Percentiles rank a stretch among this genome's conserved stretches.
These are phyloP conservation scores for Melampsora abietis-canadensis DNA, from an alignment of 1,284 basidiomycete species.

Conservation along the genomic window DNA sequence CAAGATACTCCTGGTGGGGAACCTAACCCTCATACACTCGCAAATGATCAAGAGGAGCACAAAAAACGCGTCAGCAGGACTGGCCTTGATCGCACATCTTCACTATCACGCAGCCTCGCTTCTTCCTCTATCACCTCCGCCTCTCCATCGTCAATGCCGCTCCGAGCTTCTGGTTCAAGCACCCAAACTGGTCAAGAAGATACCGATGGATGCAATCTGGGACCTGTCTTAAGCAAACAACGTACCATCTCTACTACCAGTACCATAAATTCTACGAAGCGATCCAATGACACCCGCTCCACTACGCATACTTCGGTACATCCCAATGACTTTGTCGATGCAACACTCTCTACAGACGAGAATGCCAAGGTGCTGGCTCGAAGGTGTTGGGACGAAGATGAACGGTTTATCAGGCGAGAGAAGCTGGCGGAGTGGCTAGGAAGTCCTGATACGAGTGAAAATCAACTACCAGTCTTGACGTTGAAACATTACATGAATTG, in stretches of 20 bases:
- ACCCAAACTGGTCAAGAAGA: not conserved
- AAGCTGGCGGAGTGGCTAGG: conserved; percentile 96
- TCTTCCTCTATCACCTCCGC: not conserved
- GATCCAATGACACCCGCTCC: not conserved
- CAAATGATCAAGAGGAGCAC: not conserved
- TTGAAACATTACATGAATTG: conserved; percentile 77
- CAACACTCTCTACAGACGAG: conserved; percentile 56
- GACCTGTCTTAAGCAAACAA: not conserved
- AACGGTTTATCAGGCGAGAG: conserved; percentile 74
- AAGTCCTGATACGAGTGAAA: conserved; percentile 55
- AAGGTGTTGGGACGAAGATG: conserved; percentile 82
- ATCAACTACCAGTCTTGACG: conserved; percentile 69
- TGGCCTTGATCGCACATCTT: not conserved
- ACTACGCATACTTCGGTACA: not conserved
- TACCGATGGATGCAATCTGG: not conserved
- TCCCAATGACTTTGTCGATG: conserved; percentile 3
- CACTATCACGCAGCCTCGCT: not conserved
- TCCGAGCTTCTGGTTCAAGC: not conserved
- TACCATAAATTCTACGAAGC: not conserved
- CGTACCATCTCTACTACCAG: not conserved
- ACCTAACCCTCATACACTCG: not conserved
- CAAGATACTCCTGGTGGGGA: not conserved
- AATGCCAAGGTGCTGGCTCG: conserved; percentile 70
- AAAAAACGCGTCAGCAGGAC: not conserved
- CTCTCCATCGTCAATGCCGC: too few species aligned